Conservation (phyloP, 306 rosid species). For the Pterocarpus santalinus region DNA sequence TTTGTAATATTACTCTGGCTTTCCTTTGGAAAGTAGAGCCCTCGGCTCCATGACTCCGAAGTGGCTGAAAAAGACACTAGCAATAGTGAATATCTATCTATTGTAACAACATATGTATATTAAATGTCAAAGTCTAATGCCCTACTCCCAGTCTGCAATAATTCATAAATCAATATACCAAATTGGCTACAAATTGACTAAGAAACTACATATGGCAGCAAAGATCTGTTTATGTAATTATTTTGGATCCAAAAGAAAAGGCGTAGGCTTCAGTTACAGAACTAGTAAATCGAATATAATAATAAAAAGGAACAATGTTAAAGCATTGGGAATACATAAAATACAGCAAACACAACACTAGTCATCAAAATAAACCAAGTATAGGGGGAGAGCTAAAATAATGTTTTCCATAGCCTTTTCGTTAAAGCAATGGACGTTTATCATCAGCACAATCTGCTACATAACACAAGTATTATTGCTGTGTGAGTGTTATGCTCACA, state of each 20-base stretch:
- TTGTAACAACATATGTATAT: background rate
- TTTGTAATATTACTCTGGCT: constrained; percentile 63
- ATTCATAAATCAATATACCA: constrained; percentile 1
- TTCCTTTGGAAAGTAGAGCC: constrained; percentile 72
- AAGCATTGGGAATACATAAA: constrained; percentile 27
- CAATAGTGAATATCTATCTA: constrained; percentile 32
- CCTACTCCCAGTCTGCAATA: constrained; percentile 11
- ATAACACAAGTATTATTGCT: background rate
- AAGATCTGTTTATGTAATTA: constrained; percentile 15
- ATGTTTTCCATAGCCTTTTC: background rate
- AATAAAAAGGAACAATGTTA: background rate
- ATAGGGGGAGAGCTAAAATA: background rate
- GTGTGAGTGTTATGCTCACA: background rate
- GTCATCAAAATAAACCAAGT: constrained; percentile 24
- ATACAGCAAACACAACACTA: background rate
- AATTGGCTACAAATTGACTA: constrained; percentile 34
- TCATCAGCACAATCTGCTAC: background rate
- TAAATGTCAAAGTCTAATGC: constrained; percentile 4
- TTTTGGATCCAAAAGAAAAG: constrained; percentile 9
- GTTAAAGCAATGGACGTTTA: background rate
- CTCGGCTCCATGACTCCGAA: constrained; percentile 72
- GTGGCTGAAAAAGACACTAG: constrained; percentile 66
- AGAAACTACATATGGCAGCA: constrained; percentile 2
- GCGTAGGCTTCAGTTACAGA: constrained; percentile 7
- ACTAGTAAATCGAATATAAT: background rate